Evolutionary conservation across 108 stramenopile species (phyloP).

Genomic region (Cyclotella cryptica): DNA sequence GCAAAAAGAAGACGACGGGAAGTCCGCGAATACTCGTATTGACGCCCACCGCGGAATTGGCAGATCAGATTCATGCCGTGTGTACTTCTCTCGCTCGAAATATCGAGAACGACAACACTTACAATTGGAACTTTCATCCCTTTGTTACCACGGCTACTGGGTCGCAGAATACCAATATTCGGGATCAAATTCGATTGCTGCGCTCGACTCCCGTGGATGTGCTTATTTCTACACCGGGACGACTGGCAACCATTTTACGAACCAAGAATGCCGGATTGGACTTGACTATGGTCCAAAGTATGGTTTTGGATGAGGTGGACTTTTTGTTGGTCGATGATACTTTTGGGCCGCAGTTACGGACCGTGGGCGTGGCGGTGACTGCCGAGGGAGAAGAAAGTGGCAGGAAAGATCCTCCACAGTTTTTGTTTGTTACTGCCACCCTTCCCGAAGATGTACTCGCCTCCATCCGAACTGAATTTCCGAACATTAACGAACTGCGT

Average conservation of each 20-base stretch:
- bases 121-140: conserved; percentile 48
- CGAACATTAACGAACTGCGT: conserved; percentile 58
- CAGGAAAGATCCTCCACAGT: conserved; percentile 60
- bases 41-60: conserved; percentile 93
- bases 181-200: conserved; percentile 83
- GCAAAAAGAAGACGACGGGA: conserved; percentile 42
- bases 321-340: conserved; percentile 89
- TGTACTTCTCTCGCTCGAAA: conserved; percentile 55
- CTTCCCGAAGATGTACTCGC: conserved; percentile 82
- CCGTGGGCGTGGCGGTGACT: conserved; percentile 79
- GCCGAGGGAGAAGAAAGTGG: not conserved
- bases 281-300: conserved; percentile 60
- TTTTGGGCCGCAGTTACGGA: conserved; percentile 88
- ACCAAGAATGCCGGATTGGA: conserved; percentile 77
- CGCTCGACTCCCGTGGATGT: conserved; percentile 82
- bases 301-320: conserved; percentile 96
- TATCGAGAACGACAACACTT: conserved; percentile 23
- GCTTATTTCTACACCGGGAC: conserved; percentile 91
- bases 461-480: conserved; percentile 83
- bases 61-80: conserved; percentile 83
- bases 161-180: conserved; percentile 68
- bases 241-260: conserved; percentile 86
- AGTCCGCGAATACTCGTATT: conserved; percentile 75
- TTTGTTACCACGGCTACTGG: conserved; percentile 78
- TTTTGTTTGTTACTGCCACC: conserved; percentile 96